Conservation (phyloP, 2,329 filamentous ascomycete genomes). For the Fusarium nygamai region DNA sequence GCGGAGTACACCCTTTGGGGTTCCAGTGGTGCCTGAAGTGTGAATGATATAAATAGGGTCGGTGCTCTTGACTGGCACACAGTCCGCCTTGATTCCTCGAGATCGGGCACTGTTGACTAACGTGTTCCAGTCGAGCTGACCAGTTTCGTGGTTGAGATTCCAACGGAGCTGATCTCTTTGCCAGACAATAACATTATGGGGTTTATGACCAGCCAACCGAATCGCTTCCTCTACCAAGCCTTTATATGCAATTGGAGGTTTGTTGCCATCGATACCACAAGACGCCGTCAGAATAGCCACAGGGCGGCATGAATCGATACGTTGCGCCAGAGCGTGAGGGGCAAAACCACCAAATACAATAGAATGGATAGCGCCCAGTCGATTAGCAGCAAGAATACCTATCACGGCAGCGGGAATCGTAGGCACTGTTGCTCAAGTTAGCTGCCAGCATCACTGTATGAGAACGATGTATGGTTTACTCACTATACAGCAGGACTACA, state of each 20-base stretch:
- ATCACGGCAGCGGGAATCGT: slow-evolving; percentile 94
- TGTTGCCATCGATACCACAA: slow-evolving; percentile 88
- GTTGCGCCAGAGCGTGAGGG: slow-evolving; percentile 80
- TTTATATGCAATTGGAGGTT: slow-evolving; percentile 81
- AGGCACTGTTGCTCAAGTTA: slow-evolving; percentile 71
- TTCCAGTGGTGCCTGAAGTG: slow-evolving; percentile 83
- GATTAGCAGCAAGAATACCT: slow-evolving; percentile 82
- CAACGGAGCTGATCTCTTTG: slow-evolving; percentile 81
- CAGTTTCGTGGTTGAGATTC: slow-evolving; percentile 73
- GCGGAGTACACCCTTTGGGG: slow-evolving; percentile 84
- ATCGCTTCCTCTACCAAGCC: slow-evolving; percentile 81
- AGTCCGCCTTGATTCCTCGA: slow-evolving; percentile 73
- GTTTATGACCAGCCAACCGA: slow-evolving; percentile 74
- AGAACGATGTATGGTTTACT: slow-evolving; percentile 44
- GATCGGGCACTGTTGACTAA: slow-evolving; percentile 76
- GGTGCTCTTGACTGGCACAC: slow-evolving; percentile 80
- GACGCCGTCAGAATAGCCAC: slow-evolving; percentile 85
- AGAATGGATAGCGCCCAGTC: slow-evolving; percentile 87
- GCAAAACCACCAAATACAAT: slow-evolving; percentile 96
- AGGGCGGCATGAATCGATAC: slow-evolving; percentile 84
- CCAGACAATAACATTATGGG: slow-evolving; percentile 80
- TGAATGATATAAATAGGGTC: slow-evolving; percentile 93
- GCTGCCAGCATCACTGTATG: not conserved
- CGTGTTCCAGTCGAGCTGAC: slow-evolving; percentile 82
- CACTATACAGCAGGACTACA: slow-evolving; percentile 90